Conservation (phyloP, 345 rosid genomes). For the Geranium brycei region DNA sequence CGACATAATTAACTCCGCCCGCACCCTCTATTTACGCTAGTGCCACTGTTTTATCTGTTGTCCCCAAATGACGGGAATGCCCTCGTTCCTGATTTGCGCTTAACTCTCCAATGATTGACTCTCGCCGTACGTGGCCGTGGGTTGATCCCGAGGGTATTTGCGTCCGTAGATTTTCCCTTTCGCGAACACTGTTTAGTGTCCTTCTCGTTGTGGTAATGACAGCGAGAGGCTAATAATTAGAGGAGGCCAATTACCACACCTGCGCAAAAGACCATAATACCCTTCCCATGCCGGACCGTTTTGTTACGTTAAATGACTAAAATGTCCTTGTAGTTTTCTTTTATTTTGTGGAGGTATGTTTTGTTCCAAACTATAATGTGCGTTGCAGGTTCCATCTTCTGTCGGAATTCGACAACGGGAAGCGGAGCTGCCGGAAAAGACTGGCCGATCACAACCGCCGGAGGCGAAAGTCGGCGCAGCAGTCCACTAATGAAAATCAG, state of each 20-base stretch:
- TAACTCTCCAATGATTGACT: slow-evolving; percentile 8
- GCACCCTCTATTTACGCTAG: background rate
- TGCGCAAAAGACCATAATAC: background rate
- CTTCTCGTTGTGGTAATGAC: background rate
- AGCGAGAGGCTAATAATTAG: background rate
- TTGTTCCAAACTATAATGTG: background rate
- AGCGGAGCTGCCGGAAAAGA: slow-evolving; percentile 91
- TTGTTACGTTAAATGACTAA: background rate
- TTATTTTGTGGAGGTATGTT: no score
- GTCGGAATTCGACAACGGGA: slow-evolving; percentile 88
- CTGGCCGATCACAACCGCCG: slow-evolving; percentile 96
- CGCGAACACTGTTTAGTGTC: background rate
- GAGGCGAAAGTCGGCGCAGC: slow-evolving; percentile 64
- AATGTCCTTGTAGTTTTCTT: background rate
- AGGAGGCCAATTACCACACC: background rate
- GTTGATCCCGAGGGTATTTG: slow-evolving; percentile 49
- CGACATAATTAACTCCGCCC: no score
- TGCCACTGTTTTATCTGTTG: background rate
- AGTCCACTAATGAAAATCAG: slow-evolving; percentile 25
- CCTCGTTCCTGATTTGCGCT: slow-evolving; percentile 8
- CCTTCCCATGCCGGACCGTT: background rate
- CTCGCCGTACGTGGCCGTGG: background rate
- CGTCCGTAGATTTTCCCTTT: slow-evolving; percentile 24
- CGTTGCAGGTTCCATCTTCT: slow-evolving; percentile 72
- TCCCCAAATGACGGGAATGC: slow-evolving; percentile 20